phyloP scores from a whole-genome alignment of 2,329 filamentous ascomycete genomes.

The Penicillium sp. region DNA sequence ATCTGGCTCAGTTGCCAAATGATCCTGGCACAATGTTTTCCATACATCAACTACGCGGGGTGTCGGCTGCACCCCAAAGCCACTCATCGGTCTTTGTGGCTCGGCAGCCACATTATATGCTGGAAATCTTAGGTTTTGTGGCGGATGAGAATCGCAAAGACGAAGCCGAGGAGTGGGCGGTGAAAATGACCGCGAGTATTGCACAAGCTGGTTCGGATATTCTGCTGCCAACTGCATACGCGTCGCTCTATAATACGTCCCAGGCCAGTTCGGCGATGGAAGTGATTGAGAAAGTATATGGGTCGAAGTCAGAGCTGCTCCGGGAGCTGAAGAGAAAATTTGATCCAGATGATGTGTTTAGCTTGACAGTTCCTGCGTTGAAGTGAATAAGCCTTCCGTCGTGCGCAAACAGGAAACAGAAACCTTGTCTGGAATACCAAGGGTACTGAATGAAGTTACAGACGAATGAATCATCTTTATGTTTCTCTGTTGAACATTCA shows the following conservation, averaged over 20 bases:
- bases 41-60: constrained; percentile 17
- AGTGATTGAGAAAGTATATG: constrained; percentile 13
- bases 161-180: constrained; percentile 9
- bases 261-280: neutral
- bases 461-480: no score
- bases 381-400: neutral
- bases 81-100: constrained; percentile 14
- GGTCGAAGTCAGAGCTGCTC: constrained; percentile 14
- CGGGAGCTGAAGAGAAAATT: constrained; percentile 12
- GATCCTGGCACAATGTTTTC: constrained; percentile 12
- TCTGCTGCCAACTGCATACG: constrained; percentile 15
- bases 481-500: no score
- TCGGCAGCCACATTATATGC: constrained; percentile 18
- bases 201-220: constrained; percentile 3
- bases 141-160: neutral
- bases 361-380: constrained; percentile 7
- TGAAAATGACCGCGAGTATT: constrained; percentile 5
- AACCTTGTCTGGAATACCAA: no score
- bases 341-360: constrained; percentile 17
- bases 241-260: constrained; percentile 10
- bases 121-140: constrained; percentile 14
- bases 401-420: no score
- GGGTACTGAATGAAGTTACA: no score
- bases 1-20: neutral
- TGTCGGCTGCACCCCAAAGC: constrained; percentile 4